phyloP scores from a whole-genome alignment of 345 rosid genomes.

The Anacardium occidentale region DNA sequence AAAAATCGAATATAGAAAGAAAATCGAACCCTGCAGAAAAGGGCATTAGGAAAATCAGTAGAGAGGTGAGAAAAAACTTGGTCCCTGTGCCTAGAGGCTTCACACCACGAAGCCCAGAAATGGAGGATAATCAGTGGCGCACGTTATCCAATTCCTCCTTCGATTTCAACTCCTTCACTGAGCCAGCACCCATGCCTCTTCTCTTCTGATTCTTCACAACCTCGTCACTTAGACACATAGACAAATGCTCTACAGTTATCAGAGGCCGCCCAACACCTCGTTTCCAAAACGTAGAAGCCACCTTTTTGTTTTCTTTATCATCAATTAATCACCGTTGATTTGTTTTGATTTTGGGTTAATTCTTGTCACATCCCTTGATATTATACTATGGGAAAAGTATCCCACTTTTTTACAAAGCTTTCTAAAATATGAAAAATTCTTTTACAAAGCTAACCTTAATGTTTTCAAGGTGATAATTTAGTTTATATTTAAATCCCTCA shows the following conservation, averaged over 20 bases:
- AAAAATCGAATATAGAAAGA: not conserved
- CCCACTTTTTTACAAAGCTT: no score
- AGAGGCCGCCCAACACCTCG: not conserved
- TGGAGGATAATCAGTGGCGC: constrained; percentile 52
- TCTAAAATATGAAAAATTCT: no score
- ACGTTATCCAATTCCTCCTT: constrained; percentile 75
- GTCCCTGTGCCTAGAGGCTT: constrained; percentile 99
- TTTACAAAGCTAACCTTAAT: no score
- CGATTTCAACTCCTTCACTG: constrained; percentile 85
- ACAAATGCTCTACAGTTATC: not conserved
- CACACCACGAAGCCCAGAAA: constrained; percentile 99
- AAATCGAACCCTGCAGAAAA: constrained; percentile 67
- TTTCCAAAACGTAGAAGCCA: not conserved
- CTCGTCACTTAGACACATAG: not conserved
- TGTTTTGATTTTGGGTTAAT: no score
- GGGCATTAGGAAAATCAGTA: constrained; percentile 78
- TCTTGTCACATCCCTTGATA: no score
- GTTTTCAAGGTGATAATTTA: no score
- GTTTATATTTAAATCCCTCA: no score
- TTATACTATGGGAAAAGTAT: no score
- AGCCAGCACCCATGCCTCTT: constrained; percentile 34
- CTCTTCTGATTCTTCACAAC: not conserved
- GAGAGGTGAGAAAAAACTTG: constrained; percentile 88
- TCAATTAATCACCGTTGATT: constrained; percentile 6
- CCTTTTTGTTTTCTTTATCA: not conserved